Evolutionary conservation across 2,329 filamentous ascomycete species (phyloP).

Genomic region (Ciborinia camelliae): DNA sequence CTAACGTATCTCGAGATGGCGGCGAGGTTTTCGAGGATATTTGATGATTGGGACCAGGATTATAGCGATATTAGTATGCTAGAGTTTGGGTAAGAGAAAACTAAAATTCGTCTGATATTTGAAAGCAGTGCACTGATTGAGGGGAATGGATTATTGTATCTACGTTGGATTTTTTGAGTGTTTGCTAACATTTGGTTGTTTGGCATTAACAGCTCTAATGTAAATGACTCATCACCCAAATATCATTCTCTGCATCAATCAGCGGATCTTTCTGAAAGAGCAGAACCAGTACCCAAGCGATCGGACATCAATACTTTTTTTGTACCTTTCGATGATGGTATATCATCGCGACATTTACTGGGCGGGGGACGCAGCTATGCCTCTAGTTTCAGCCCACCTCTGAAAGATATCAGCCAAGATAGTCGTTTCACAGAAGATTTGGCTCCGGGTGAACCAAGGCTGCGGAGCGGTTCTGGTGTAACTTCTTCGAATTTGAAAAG

Average conservation of each 20-base stretch:
- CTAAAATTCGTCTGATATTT: not conserved
- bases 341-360: constrained; percentile 4
- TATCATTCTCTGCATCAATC: constrained; percentile 7
- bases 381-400: not conserved
- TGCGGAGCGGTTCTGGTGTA: not conserved
- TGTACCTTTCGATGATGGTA: not conserved
- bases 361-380: not conserved
- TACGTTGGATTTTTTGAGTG: not conserved
- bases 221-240: not conserved
- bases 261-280: constrained; percentile 11
- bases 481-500: constrained; percentile 10
- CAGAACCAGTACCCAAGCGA: not conserved
- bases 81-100: constrained; percentile 10
- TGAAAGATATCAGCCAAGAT: not conserved
- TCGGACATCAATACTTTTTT: not conserved
- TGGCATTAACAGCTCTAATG: not conserved
- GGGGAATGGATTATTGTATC: not conserved
- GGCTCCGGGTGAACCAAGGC: not conserved
- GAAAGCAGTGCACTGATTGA: not conserved
- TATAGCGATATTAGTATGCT: constrained; percentile 16
- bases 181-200: not conserved
- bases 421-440: not conserved
- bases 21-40: constrained; percentile 19
- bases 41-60: constrained; percentile 20
- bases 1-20: not conserved